Base-by-base conservation (phyloP, 2,329 filamentous ascomycete species). In the Sporothrix pallida region DNA sequence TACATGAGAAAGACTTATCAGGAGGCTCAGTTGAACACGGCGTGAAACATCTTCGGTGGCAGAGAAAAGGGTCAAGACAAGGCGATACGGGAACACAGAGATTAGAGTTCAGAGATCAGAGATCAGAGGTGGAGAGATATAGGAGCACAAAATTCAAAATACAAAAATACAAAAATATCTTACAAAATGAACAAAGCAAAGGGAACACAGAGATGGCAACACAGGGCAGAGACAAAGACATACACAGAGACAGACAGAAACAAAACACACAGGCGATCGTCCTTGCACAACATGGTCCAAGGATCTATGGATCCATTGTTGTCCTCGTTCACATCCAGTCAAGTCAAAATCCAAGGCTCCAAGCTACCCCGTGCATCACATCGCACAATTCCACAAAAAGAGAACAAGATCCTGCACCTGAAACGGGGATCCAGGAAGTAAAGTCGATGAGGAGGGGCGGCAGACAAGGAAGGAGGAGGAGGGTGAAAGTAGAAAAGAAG, bases 371-470 rank as follows among this genome's bases (percentile, higher is more conserved):
- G 42, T 67, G 62, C 62, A 48, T 67, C 42, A 17, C 62, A 67
- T 67, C 62, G 42, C 12, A 67, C 62, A 48, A 48, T 26, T 48
- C 62, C 62, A 67, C 62, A 67, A 48, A 67, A 52, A 56, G 8
- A 37, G 17, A 67, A 48, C 15, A 20, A 71, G 69, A 70, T 70
- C 52, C 68, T 70, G 68, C 68, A 58, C 52, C n/a, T 58, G 31
- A 46, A 54, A 48, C 37, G 31, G 52, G 68, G 68, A 58, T 48
- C 68, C 10, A 31, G 52, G 26, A n/a, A 70, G 48, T 12, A 44
- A 37, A 37, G 31, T 37, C 31, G 31, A 37, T 37, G 31, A 52
- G n/a, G 48, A 46, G 46, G 46, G 65, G 15, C n/a, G 20, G 63
- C 13, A 10, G 65, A 48, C 17, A 37, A 37, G 31, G 31, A 37